These are phyloP conservation scores for Fonsecaea erecta DNA, from an alignment of 2,329 filamentous ascomycete genomes.

Conservation along the genomic window DNA sequence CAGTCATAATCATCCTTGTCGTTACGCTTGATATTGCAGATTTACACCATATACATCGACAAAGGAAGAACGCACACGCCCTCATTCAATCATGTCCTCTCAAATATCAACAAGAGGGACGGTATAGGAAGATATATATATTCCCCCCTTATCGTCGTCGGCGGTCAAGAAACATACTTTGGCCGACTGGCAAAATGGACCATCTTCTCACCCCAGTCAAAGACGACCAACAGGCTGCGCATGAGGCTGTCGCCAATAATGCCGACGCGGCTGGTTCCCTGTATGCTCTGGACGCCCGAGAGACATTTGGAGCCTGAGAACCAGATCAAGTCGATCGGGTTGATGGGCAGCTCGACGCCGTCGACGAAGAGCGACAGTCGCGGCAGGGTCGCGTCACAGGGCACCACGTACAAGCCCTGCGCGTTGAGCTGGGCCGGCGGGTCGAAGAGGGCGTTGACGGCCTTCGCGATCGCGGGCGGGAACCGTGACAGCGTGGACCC, in stretches of 20 bases:
- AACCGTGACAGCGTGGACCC: background rate
- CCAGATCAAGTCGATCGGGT: background rate
- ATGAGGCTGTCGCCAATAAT: slow-evolving; percentile 51
- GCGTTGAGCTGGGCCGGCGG: background rate
- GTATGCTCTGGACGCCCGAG: background rate
- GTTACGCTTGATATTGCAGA: no score
- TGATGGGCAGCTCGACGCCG: background rate
- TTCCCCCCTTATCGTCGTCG: no score
- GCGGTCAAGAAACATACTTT: slow-evolving; percentile 33
- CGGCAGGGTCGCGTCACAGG: background rate
- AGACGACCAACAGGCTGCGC: slow-evolving; percentile 56
- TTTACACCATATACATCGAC: no score
- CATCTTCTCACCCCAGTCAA: slow-evolving; percentile 54
- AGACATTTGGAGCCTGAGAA: background rate
- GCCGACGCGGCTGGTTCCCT: background rate
- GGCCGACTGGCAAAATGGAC: slow-evolving; percentile 52
- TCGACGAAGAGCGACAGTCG: background rate
- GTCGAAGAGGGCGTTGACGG: background rate
- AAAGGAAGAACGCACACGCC: no score
- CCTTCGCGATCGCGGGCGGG: background rate
- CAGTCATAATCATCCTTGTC: no score
- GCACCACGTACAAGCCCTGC: background rate
- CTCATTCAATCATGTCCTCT: no score
- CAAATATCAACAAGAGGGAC: no score
- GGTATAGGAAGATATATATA: background rate